Base-by-base conservation (phyloP, 2,329 filamentous ascomycete genomes). In the Fusarium nurragi region DNA sequence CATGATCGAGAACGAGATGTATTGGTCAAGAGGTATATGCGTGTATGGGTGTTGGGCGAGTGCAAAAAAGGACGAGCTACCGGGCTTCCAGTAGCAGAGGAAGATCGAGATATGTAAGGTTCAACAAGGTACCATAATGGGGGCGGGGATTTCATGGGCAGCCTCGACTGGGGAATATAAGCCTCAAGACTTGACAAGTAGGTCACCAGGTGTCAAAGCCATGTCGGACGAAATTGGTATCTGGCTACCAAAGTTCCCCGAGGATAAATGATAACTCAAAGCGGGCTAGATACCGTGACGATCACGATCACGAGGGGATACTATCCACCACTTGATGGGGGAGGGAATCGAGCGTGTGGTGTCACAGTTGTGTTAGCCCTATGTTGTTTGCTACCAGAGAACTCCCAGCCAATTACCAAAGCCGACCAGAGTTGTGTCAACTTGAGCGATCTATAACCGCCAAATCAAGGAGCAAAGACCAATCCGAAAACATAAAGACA, bases 1-100 rank as follows among this genome's bases (percentile, higher is more conserved):
- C 83, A 85, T 84, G 34, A 25, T 57, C 26, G 13, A 32, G 28
- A 34, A 32, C 18, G 43, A 44, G 26, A 30, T 54, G 23, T 54
- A 36, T 50, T 54, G 52, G 26, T 14, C 36, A 34, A 46, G 37
- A 40, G 30, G 13, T 62, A 54, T 50, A 51, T 34, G 46, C 44
- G 23, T 37, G 40, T 38, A 19, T 39, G 44, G 41, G 32, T 45
- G 26, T 55, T 49, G 41, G 39, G 43, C 38, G 51, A 36, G 32
- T 40, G 12, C 13, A 30, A 53, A 14, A 30, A 21, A 46, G 16
- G n/a, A 12, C 48, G 21, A 44, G 48, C 63, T 64, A 50, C 63
- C 64, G 63, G 65, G 49, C 60, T 72, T 68, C 60, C 58, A 71
- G 68, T 49, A 54, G 34, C 23, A 36, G 44, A 39, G 32, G 23